Percentiles rank a stretch among this genome's conserved stretches.
Evolutionary conservation across 2,329 filamentous ascomycete genomes (phyloP).

Genomic region (Fusarium pseudograminearum): DNA sequence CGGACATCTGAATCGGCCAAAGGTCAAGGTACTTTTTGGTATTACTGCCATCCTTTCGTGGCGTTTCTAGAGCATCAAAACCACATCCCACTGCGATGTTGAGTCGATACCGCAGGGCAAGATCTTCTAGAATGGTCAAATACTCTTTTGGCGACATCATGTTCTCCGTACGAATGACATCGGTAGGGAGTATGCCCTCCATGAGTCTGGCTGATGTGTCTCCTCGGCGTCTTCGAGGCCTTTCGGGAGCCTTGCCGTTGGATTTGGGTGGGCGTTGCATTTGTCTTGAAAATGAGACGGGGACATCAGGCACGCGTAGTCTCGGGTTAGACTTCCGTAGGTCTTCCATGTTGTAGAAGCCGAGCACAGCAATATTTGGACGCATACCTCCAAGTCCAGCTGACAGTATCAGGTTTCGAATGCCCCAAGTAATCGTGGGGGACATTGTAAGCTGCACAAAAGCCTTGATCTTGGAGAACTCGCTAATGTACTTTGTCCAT

Average conservation of each 20-base stretch:
- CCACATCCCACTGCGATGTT: conserved; percentile 89
- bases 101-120: conserved; percentile 80
- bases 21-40: conserved; percentile 85
- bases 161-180: conserved; percentile 74
- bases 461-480: conserved; percentile 87
- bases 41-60: conserved; percentile 67
- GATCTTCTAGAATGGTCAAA: conserved; percentile 84
- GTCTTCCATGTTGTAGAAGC: conserved; percentile 84
- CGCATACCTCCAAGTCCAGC: conserved; percentile 89
- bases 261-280: conserved; percentile 50
- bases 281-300: conserved; percentile 53
- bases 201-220: conserved; percentile 68
- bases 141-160: conserved; percentile 80
- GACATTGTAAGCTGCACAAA: conserved; percentile 90
- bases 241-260: conserved; percentile 50
- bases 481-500: conserved; percentile 86
- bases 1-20: conserved; percentile 95
- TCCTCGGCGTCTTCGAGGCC: conserved; percentile 58
- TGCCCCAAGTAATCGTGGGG: conserved; percentile 85
- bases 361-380: conserved; percentile 86
- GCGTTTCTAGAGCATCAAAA: conserved; percentile 81
- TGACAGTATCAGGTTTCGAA: conserved; percentile 83
- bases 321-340: conserved; percentile 70
- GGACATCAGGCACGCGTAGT: conserved; percentile 66
- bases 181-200: conserved; percentile 73